Conservation (phyloP, 768 basidiomycete genomes). For the Ephemerocybe angulata region DNA sequence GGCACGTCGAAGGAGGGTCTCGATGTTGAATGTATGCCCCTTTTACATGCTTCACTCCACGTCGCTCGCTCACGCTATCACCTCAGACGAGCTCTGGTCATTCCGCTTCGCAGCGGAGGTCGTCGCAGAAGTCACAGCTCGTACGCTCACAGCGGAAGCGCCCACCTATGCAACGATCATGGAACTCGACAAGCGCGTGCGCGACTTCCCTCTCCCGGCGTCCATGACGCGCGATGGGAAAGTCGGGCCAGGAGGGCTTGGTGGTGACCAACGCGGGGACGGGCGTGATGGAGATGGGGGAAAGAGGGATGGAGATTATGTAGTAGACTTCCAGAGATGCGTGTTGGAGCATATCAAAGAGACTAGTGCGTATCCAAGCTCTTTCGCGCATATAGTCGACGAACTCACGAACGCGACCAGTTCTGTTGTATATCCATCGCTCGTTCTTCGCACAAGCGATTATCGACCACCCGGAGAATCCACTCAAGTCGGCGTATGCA, state of each 20-base stretch:
- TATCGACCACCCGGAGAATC: conserved; percentile 62
- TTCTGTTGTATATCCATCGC: conserved; percentile 61
- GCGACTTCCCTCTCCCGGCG: conserved; percentile 58
- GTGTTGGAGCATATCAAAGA: conserved; percentile 48
- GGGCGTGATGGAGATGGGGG: not conserved
- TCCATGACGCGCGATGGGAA: no score
- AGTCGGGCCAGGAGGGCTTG: not conserved
- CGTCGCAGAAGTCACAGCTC: conserved; percentile 58
- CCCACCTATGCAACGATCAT: conserved; percentile 63
- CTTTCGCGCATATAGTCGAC: not conserved
- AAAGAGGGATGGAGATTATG: conserved; percentile 28
- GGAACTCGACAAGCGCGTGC: conserved; percentile 65
- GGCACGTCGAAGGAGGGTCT: conserved; percentile 20
- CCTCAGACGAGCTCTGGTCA: conserved; percentile 55
- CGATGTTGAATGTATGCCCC: conserved; percentile 29
- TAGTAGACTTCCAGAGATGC: conserved; percentile 40
- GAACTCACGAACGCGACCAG: conserved; percentile 22
- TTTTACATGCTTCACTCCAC: not conserved
- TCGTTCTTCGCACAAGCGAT: conserved; percentile 72
- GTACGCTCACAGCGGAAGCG: conserved; percentile 60
- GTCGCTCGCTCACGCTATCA: not conserved
- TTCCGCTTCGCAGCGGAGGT: conserved; percentile 64
- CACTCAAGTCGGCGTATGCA: conserved; percentile 61
- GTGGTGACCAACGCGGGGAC: not conserved
- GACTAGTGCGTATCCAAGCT: conserved; percentile 28